Conservation (phyloP, 495 filamentous ascomycete genomes). For the Aspergillus bridgeri region DNA sequence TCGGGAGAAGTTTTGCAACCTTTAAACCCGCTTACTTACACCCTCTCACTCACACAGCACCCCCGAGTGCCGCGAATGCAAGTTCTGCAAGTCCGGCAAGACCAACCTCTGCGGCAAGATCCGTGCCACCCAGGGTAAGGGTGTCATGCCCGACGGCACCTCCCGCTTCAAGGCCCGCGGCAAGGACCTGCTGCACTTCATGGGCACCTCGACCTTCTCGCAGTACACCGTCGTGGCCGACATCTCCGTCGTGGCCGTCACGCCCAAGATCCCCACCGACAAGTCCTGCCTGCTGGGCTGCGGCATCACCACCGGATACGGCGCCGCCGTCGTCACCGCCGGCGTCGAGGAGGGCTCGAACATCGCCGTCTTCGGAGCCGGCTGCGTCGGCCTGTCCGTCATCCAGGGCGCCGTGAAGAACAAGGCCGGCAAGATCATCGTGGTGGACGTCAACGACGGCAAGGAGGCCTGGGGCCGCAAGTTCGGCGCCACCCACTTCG, state of each 20-base stretch:
- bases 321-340: slow-evolving; percentile 89
- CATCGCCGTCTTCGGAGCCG: slow-evolving; percentile 90
- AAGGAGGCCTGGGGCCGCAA: slow-evolving; percentile 92
- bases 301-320: slow-evolving; percentile 98
- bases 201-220: slow-evolving; percentile 98
- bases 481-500: slow-evolving; percentile 95
- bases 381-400: slow-evolving; percentile 91
- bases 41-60: slow-evolving; percentile 46
- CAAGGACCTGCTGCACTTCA: slow-evolving; percentile 94
- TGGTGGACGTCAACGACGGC: slow-evolving; percentile 86
- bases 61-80: slow-evolving; percentile 95
- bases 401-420: slow-evolving; percentile 93
- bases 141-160: slow-evolving; percentile 97
- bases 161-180: slow-evolving; percentile 93
- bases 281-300: slow-evolving; percentile 93
- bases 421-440: slow-evolving; percentile 86
- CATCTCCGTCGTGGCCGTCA: slow-evolving; percentile 95
- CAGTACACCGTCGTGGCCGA: slow-evolving; percentile 99
- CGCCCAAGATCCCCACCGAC: slow-evolving; percentile 86
- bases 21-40: no score
- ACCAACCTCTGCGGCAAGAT: slow-evolving; percentile 99
- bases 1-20: not conserved
- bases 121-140: slow-evolving; percentile 92
- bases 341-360: slow-evolving; percentile 84
- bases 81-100: slow-evolving; percentile 99